phyloP scores from a whole-genome alignment of 2,329 filamentous ascomycete species.

The Teratosphaeria zuluensis region DNA sequence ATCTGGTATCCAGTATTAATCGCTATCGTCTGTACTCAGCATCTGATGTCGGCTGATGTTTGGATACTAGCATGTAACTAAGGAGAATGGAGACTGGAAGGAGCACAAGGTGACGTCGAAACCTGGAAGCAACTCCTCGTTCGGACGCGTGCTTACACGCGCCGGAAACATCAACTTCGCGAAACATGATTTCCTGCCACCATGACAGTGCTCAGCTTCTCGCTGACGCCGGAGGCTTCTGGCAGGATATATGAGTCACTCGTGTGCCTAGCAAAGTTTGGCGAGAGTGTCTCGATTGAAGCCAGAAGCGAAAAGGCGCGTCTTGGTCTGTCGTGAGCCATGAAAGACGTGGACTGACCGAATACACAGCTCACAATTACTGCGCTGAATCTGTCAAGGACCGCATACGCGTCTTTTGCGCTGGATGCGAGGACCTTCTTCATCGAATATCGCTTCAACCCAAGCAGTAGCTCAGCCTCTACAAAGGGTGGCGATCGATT shows the following conservation, averaged over 20 bases:
- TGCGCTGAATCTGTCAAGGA: conserved; percentile 69
- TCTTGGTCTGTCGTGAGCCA: neutral
- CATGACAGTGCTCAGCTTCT: conserved; percentile 55
- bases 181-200: neutral
- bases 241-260: conserved; percentile 62
- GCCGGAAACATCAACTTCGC: neutral
- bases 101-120: neutral
- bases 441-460: conserved; percentile 55
- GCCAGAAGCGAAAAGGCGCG: conserved; percentile 57
- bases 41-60: neutral
- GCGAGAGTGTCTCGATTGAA: conserved; percentile 68
- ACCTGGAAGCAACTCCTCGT: neutral
- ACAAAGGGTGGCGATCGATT: conserved; percentile 40
- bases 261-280: conserved; percentile 67
- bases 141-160: neutral
- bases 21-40: neutral
- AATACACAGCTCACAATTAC: conserved; percentile 56
- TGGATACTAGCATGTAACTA: neutral
- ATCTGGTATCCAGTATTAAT: neutral
- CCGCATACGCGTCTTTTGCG: conserved; percentile 64
- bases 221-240: conserved; percentile 63
- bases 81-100: neutral
- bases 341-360: neutral
- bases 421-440: conserved; percentile 62
- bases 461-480: conserved; percentile 7